These are phyloP conservation scores for Thymus quinquecostatus DNA, from an alignment of 257 asterid genomes.

Conservation along the genomic window DNA sequence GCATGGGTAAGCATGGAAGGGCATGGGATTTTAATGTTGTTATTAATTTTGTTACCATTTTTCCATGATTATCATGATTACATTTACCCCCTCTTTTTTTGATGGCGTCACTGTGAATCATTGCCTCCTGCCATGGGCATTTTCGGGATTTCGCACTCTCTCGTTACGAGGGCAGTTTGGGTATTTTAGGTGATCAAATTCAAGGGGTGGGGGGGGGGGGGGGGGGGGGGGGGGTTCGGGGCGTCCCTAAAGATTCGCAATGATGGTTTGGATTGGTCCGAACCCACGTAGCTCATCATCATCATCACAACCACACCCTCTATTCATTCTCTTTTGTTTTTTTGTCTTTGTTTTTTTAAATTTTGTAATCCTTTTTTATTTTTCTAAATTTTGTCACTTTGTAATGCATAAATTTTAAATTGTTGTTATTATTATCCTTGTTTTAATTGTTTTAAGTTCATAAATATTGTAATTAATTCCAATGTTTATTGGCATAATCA, in stretches of 20 bases:
- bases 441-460: too few species aligned
- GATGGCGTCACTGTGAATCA: slow-evolving; percentile 73
- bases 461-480: too few species aligned
- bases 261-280: slow-evolving; percentile 83
- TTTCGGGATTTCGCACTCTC: slow-evolving; percentile 23
- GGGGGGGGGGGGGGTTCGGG: slow-evolving; percentile 56
- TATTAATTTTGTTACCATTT: slow-evolving; percentile 34
- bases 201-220: too few species aligned
- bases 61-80: slow-evolving; percentile 47
- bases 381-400: too few species aligned
- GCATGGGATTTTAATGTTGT: slow-evolving; percentile 40
- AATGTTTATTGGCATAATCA: too few species aligned
- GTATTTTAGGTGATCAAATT: slow-evolving; percentile 31
- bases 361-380: too few species aligned
- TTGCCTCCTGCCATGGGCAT: slow-evolving; percentile 46
- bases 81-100: slow-evolving; percentile 19
- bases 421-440: too few species aligned
- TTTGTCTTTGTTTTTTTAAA: too few species aligned
- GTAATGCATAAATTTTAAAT: too few species aligned
- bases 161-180: slow-evolving; percentile 34
- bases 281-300: slow-evolving; percentile 74
- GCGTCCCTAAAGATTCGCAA: slow-evolving; percentile 75
- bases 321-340: too few species aligned
- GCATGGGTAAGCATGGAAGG: slow-evolving; percentile 68
- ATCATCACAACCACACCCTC: too few species aligned